Evolutionary conservation across 179 eudicot species (phyloP).

Genomic region (Beta corolliflora): DNA sequence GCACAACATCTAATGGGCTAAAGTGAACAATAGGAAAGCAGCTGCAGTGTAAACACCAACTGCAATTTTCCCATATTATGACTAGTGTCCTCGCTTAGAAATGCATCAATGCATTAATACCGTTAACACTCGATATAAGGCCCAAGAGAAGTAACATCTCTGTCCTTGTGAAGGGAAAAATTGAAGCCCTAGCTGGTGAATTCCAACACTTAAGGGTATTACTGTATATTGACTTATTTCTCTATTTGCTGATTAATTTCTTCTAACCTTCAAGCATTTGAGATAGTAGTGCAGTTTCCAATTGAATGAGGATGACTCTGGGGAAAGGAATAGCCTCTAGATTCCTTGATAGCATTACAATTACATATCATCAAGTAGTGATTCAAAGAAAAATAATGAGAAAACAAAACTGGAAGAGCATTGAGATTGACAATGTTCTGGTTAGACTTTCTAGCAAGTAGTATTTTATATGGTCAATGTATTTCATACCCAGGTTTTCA

Average conservation of each 20-base stretch:
- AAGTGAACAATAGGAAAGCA: neutral
- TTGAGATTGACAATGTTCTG: neutral
- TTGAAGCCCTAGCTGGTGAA: too few species aligned
- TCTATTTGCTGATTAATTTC: too few species aligned
- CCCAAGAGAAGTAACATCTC: too few species aligned
- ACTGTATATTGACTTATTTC: neutral
- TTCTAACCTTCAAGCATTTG: neutral
- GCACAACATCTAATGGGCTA: neutral
- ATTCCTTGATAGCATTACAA: too few species aligned
- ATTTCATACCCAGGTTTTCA: neutral
- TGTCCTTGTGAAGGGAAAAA: too few species aligned
- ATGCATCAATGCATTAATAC: too few species aligned
- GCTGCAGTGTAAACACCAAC: neutral
- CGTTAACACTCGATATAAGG: too few species aligned
- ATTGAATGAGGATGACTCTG: neutral
- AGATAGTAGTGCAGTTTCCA: neutral
- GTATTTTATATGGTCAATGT: neutral
- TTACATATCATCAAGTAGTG: neutral
- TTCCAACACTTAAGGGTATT: neutral
- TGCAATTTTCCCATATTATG: neutral
- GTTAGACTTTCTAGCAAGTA: neutral
- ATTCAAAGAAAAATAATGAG: neutral
- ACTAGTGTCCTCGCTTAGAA: neutral
- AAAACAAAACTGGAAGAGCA: neutral
- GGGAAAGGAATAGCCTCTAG: neutral